phyloP scores from a whole-genome alignment of 2,329 filamentous ascomycete genomes.

The Sordariomycetes sp. region DNA sequence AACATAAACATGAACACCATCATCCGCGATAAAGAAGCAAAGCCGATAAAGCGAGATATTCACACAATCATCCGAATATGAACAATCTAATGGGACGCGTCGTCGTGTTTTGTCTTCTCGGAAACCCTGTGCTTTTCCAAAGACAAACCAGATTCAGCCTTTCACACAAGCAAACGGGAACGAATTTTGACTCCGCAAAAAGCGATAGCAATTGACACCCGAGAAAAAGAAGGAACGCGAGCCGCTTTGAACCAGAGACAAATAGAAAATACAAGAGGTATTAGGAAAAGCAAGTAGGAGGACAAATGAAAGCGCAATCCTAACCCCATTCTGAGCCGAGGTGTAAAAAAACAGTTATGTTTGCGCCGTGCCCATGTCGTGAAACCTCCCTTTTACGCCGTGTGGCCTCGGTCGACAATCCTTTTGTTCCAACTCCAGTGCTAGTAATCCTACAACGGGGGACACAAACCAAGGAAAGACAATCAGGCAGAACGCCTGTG shows the following conservation, averaged over 20 bases:
- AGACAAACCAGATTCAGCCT: conserved; percentile 2
- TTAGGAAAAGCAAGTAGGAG: neutral
- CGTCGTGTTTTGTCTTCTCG: neutral
- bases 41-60: neutral
- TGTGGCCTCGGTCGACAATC: conserved; percentile 10
- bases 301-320: neutral
- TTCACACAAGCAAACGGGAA: neutral
- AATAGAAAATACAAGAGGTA: neutral
- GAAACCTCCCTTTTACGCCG: conserved; percentile 8
- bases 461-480: neutral
- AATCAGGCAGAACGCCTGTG: neutral
- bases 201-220: neutral
- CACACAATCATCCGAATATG: neutral
- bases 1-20: neutral
- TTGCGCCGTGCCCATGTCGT: conserved; percentile 7
- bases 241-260: too few species aligned
- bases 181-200: neutral
- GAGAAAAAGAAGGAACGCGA: neutral
- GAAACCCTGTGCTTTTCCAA: neutral
- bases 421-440: conserved; percentile 12
- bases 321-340: neutral
- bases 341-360: neutral
- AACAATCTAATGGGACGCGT: neutral
- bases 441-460: conserved; percentile 3
- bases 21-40: neutral